These are phyloP conservation scores for Phylloporus sp. DNA, from an alignment of 768 basidiomycete species.

Conservation along the genomic window DNA sequence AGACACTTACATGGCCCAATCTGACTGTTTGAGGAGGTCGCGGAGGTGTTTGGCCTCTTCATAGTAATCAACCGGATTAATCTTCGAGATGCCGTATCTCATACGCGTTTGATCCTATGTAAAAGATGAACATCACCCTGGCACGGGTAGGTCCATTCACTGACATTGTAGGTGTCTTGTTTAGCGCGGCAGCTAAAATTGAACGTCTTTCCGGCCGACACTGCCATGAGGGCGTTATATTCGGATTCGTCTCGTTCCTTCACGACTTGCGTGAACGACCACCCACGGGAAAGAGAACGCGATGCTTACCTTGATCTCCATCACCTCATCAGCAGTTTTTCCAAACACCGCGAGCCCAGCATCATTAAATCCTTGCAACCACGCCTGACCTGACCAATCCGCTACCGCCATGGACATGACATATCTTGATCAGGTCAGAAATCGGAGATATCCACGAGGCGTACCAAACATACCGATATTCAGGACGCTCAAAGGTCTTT, in stretches of 20 bases:
- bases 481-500: constrained; percentile 58
- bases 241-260: constrained; percentile 59
- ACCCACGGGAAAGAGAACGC: background rate
- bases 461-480: constrained; percentile 62
- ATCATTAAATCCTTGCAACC: constrained; percentile 96
- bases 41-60: constrained; percentile 60
- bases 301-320: constrained; percentile 58
- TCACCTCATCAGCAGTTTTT: constrained; percentile 73
- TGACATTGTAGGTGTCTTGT: constrained; percentile 80
- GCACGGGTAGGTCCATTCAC: constrained; percentile 22
- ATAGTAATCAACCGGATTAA: constrained; percentile 61
- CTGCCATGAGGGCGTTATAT: constrained; percentile 57
- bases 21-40: constrained; percentile 50
- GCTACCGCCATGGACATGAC: constrained; percentile 82
- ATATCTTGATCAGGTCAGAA: constrained; percentile 43
- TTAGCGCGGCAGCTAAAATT: constrained; percentile 86
- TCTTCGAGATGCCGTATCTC: constrained; percentile 76
- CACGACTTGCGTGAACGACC: background rate
- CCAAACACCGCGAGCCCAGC: constrained; percentile 74
- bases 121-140: background rate
- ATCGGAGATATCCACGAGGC: background rate
- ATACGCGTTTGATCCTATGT: constrained; percentile 74
- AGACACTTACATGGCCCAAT: constrained; percentile 45
- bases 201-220: constrained; percentile 64
- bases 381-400: constrained; percentile 86